Evolutionary conservation across 768 basidiomycete genomes (phyloP).

Genomic region (Ramaria sp.): DNA sequence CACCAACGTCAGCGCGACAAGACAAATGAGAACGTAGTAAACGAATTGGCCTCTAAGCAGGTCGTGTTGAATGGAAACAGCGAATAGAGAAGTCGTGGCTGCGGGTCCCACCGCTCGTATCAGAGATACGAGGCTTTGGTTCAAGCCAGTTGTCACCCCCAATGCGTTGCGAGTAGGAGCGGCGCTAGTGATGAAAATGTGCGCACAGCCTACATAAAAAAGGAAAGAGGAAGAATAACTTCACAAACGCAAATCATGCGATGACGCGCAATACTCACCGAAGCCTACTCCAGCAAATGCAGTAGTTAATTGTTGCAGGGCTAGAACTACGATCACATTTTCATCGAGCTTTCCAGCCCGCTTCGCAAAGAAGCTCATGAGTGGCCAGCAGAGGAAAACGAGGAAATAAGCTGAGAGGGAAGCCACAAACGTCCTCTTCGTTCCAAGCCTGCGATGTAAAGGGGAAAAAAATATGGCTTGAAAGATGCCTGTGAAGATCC

Average conservation of each 20-base stretch:
- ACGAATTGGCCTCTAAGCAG: neutral
- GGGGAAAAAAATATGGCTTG: slow-evolving; percentile 28
- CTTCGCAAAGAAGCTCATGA: too few species aligned
- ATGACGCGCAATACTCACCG: neutral
- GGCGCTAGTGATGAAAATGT: neutral
- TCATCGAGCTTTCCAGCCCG: neutral
- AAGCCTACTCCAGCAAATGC: neutral
- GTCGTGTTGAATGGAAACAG: neutral
- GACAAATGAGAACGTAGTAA: too few species aligned
- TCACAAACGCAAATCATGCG: neutral
- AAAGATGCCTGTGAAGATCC: slow-evolving; percentile 26
- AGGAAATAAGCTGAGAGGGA: neutral
- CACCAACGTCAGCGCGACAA: too few species aligned
- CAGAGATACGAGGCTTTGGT: neutral
- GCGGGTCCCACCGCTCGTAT: neutral
- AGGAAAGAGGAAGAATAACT: neutral
- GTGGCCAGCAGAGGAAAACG: neutral
- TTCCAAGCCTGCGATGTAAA: slow-evolving; percentile 24
- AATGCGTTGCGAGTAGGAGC: neutral
- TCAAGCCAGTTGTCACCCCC: neutral
- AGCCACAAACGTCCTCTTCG: slow-evolving; percentile 14
- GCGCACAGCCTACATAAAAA: neutral
- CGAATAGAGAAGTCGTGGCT: neutral
- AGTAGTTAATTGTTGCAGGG: neutral
- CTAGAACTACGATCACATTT: neutral